These are phyloP conservation scores for Saccharomyces pastorianus DNA, from an alignment of 1,139 yeast genomes.

Conservation along the genomic window DNA sequence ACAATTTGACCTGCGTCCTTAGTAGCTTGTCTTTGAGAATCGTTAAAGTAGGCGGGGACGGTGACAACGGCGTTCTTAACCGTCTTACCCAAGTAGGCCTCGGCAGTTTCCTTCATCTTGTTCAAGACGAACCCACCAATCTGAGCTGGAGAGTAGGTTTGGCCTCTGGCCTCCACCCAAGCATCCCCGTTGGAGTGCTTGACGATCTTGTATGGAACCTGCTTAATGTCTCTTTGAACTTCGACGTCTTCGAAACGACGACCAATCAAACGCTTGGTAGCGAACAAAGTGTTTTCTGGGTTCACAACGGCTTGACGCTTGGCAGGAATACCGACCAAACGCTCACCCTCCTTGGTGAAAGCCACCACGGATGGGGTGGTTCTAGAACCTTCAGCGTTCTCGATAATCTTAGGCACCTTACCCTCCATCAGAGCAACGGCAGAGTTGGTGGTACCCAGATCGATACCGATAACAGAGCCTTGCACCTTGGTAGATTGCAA, in stretches of 20 bases:
- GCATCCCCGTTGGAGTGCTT: slow-evolving; percentile 67
- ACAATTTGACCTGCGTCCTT: slow-evolving; percentile 95
- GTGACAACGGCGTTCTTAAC: slow-evolving; percentile 94
- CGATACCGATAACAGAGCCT: slow-evolving; percentile 70
- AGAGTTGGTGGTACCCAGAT: slow-evolving; percentile 83
- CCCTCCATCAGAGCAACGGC: slow-evolving; percentile 92
- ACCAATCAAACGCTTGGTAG: slow-evolving; percentile 82
- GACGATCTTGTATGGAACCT: slow-evolving; percentile 64
- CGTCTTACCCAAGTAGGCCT: slow-evolving; percentile 79
- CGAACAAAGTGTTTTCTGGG: slow-evolving; percentile 72
- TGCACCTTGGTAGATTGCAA: slow-evolving; percentile 45
- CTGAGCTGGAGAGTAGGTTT: slow-evolving; percentile 78
- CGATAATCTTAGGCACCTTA: slow-evolving; percentile 85
- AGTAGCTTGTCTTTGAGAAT: slow-evolving; percentile 95
- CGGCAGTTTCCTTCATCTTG: slow-evolving; percentile 90
- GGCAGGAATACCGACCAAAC: slow-evolving; percentile 91
- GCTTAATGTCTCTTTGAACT: slow-evolving; percentile 77
- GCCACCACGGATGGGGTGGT: slow-evolving; percentile 90
- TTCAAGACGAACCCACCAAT: slow-evolving; percentile 85
- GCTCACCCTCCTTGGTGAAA: slow-evolving; percentile 75
- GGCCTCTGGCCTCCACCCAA: slow-evolving; percentile 65
- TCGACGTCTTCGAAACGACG: slow-evolving; percentile 64
- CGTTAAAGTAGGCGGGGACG: slow-evolving; percentile 94
- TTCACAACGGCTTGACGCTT: slow-evolving; percentile 86
- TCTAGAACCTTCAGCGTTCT: slow-evolving; percentile 94